Conservation (phyloP, 352 stramenopile species). For the Phytophthora pluvialis region DNA sequence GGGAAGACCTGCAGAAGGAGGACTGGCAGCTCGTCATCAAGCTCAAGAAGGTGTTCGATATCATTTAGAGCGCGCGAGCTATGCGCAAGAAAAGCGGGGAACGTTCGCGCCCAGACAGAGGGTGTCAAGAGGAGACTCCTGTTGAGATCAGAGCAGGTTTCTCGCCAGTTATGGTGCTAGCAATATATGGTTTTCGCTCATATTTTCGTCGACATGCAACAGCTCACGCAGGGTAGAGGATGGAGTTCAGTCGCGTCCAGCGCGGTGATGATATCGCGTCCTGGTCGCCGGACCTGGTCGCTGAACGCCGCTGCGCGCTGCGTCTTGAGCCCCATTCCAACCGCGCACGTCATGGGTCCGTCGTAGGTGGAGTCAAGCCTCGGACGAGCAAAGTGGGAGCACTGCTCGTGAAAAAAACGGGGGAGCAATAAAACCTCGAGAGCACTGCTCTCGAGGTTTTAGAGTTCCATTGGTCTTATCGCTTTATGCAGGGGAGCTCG, state of each 20-base stretch:
- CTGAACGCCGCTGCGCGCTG: too few relatives aligned
- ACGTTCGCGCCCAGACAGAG: constrained; percentile 18
- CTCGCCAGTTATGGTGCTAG: constrained; percentile 24
- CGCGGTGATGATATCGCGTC: constrained; percentile 7
- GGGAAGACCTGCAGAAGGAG: constrained; percentile 97
- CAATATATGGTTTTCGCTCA: constrained; percentile 34
- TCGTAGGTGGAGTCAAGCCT: constrained; percentile 19
- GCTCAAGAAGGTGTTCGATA: constrained; percentile 99
- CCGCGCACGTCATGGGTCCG: constrained; percentile 14
- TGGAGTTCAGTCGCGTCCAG: constrained; percentile 19
- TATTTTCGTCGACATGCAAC: constrained; percentile 27
- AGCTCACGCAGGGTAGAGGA: constrained; percentile 5
- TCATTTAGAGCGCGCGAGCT: constrained; percentile 86
- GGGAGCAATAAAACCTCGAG: too few relatives aligned
- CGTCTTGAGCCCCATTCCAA: too few relatives aligned
- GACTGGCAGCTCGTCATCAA: constrained; percentile 99
- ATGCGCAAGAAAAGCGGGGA: constrained; percentile 11
- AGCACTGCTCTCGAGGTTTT: too few relatives aligned
- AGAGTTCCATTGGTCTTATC: too few relatives aligned
- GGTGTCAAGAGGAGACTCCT: constrained; percentile 16
- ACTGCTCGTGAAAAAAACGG: too few relatives aligned
- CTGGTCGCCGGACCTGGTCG: not conserved
- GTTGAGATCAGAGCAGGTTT: constrained; percentile 27
- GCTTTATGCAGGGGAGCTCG: too few relatives aligned
- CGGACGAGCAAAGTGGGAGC: too few relatives aligned